phyloP scores from a whole-genome alignment of 1,284 basidiomycete genomes.

The Puccinia triticina region DNA sequence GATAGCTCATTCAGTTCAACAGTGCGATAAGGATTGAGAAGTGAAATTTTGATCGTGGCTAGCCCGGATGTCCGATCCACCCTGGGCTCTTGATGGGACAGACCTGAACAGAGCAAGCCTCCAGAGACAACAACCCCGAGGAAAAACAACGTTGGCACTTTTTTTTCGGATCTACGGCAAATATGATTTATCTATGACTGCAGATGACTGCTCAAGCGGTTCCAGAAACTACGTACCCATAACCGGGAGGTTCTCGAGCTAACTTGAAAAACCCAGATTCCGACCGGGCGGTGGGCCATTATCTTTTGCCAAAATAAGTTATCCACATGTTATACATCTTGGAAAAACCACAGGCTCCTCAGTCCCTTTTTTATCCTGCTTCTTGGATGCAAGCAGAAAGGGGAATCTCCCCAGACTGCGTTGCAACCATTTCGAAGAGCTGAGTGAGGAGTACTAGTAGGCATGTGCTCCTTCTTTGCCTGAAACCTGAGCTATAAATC shows the following conservation, averaged over 20 bases:
- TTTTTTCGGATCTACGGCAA: background rate
- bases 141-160: background rate
- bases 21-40: background rate
- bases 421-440: background rate
- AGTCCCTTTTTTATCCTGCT: background rate
- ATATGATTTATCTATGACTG: too few species aligned
- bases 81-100: too few species aligned
- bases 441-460: too few species aligned
- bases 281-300: too few species aligned
- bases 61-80: background rate
- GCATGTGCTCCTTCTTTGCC: background rate
- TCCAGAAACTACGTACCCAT: too few species aligned
- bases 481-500: background rate
- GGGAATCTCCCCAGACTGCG: background rate
- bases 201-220: too few species aligned
- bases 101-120: too few species aligned
- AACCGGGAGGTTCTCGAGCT: too few species aligned
- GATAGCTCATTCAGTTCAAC: background rate
- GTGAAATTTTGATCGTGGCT: background rate
- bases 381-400: background rate
- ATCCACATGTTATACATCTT: too few species aligned
- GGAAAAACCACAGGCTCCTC: background rate
- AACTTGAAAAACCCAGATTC: too few species aligned
- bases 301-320: too few species aligned
- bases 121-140: background rate